Evolutionary conservation across 495 filamentous ascomycete species (phyloP).

Genomic region (Aspergillus cavernicola): DNA sequence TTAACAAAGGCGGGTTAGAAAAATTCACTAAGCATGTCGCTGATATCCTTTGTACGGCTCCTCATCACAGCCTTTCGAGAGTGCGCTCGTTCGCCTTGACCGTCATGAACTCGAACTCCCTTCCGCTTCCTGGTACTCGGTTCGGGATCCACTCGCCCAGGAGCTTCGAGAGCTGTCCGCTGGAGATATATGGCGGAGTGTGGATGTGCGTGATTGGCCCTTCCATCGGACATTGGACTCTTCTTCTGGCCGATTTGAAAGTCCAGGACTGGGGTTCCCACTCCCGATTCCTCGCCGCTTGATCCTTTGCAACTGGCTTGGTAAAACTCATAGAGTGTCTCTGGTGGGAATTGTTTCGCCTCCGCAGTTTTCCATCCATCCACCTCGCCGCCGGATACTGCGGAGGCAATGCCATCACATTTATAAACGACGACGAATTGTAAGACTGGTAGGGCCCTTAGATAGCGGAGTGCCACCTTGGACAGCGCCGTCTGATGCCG

Average conservation of each 20-base stretch:
- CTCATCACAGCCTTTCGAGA: constrained; percentile 25
- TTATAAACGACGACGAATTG: constrained; percentile 23
- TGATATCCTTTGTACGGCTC: constrained; percentile 20
- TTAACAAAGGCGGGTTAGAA: constrained; percentile 5
- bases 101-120: neutral
- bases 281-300: neutral
- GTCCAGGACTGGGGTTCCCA: constrained; percentile 19
- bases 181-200: constrained; percentile 12
- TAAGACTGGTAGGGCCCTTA: constrained; percentile 29
- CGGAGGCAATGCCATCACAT: constrained; percentile 19
- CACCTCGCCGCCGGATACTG: neutral
- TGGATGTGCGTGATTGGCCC: neutral
- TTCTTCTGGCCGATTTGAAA: constrained; percentile 22
- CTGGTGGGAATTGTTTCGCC: neutral
- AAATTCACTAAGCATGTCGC: constrained; percentile 22
- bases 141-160: constrained; percentile 7
- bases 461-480: constrained; percentile 18
- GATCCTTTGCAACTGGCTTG: neutral
- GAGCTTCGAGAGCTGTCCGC: constrained; percentile 1
- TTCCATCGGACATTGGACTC: neutral
- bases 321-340: constrained; percentile 19
- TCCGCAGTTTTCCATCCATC: constrained; percentile 4
- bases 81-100: neutral
- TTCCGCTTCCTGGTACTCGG: constrained; percentile 12
- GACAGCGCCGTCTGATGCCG: constrained; percentile 26